These are phyloP conservation scores for Vaccinium myrtillus DNA, from an alignment of 148 eudicot genomes.

Conservation along the genomic window DNA sequence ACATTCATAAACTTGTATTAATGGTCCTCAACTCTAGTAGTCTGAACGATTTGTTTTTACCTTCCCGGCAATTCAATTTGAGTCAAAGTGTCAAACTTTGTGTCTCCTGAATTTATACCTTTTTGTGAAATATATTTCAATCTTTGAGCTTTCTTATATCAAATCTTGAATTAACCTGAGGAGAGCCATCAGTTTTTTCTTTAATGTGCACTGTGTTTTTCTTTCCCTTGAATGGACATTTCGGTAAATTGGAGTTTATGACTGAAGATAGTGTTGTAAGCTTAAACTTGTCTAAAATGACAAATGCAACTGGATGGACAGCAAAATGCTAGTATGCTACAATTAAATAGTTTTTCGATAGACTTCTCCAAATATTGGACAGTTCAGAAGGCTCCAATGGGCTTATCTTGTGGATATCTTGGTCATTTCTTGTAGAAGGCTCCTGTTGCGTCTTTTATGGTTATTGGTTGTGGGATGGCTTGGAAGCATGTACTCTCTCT, in stretches of 20 bases:
- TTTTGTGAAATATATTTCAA: slow-evolving; percentile 5
- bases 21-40: background rate
- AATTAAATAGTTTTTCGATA: background rate
- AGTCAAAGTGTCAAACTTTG: background rate
- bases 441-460: background rate
- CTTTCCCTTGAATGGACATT: background rate
- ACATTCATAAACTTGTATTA: slow-evolving; percentile 5
- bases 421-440: background rate
- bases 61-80: background rate
- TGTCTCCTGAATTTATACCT: slow-evolving; percentile 10
- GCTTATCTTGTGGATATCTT: background rate
- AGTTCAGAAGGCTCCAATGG: background rate
- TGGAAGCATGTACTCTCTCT: background rate
- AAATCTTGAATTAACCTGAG: slow-evolving; percentile 3
- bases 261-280: background rate
- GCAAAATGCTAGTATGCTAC: background rate
- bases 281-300: background rate
- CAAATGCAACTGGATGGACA: background rate
- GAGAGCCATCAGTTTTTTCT: background rate
- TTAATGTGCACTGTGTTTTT: background rate
- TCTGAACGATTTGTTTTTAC: background rate
- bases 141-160: background rate
- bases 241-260: background rate
- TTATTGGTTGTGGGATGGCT: background rate
- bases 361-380: background rate